phyloP scores from a whole-genome alignment of 2,329 filamentous ascomycete genomes.

The Colletotrichum limetticola region DNA sequence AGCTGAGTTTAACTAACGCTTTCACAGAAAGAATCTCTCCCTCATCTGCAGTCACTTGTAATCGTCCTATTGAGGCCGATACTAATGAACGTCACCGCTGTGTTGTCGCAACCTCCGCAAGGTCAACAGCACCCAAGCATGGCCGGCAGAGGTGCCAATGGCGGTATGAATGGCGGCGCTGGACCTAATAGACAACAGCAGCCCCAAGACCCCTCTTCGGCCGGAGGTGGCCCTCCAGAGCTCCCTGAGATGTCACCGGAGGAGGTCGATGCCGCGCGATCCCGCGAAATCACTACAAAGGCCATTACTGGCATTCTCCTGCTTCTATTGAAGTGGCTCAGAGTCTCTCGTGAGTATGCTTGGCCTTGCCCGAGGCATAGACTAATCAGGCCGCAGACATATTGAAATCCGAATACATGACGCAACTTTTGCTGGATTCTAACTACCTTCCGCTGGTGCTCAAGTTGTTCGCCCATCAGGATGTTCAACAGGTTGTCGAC shows the following conservation, averaged over 20 bases:
- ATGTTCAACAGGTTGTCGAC: conserved; percentile 90
- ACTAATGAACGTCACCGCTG: conserved; percentile 86
- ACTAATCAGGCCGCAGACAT: conserved; percentile 69
- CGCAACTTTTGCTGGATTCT: conserved; percentile 91
- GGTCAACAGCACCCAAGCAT: conserved; percentile 57
- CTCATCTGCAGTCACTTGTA: conserved; percentile 90
- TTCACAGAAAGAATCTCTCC: conserved; percentile 75
- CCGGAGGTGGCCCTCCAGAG: conserved; percentile 43
- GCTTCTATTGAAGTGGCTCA: conserved; percentile 95
- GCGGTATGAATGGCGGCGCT: conserved; percentile 53
- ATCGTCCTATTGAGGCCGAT: conserved; percentile 94
- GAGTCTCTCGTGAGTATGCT: conserved; percentile 80
- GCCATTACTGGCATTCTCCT: conserved; percentile 91
- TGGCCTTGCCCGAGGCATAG: conserved; percentile 34
- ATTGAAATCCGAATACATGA: conserved; percentile 94
- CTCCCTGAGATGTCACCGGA: conserved; percentile 69
- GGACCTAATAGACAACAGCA: conserved; percentile 44
- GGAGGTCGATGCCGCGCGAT: conserved; percentile 83
- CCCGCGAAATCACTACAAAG: conserved; percentile 89
- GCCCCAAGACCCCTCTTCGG: conserved; percentile 36
- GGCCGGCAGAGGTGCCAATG: conserved; percentile 49
- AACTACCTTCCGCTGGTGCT: conserved; percentile 94
- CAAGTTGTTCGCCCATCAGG: conserved; percentile 94
- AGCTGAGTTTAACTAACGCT: conserved; percentile 36
- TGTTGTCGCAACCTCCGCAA: conserved; percentile 71